A percentile compares a stretch with the other conserved stretches of the same genome.
Evolutionary conservation across 148 eudicot genomes (phyloP).

Genomic region (Amaranthus cruentus): DNA sequence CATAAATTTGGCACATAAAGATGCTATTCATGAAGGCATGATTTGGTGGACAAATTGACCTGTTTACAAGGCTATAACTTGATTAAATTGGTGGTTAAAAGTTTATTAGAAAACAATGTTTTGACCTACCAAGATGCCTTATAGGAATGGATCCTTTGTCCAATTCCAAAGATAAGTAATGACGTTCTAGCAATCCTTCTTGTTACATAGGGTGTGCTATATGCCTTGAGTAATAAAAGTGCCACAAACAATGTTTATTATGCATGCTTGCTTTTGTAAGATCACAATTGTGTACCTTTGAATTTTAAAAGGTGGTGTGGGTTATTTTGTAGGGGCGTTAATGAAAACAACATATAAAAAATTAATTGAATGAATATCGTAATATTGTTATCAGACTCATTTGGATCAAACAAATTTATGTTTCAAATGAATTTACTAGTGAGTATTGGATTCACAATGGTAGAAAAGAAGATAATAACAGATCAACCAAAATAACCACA

Average conservation of each 20-base stretch:
- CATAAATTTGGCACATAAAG: conserved; percentile 17
- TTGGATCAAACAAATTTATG: too few relatives aligned
- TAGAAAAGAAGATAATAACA: too few relatives aligned
- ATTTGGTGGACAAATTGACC: neutral
- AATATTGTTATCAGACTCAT: too few relatives aligned
- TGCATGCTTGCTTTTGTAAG: neutral
- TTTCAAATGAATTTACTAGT: too few relatives aligned
- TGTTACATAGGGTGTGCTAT: neutral
- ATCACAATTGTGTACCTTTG: neutral
- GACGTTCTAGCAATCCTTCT: neutral
- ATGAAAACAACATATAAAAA: neutral
- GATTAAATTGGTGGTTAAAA: neutral
- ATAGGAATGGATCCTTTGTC: neutral
- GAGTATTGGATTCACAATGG: too few relatives aligned
- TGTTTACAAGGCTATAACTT: neutral
- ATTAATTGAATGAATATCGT: too few relatives aligned
- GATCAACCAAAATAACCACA: too few relatives aligned
- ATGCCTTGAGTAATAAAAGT: neutral
- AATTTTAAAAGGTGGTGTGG: neutral
- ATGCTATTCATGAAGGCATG: neutral
- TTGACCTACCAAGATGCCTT: neutral
- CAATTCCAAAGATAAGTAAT: neutral
- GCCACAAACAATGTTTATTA: neutral
- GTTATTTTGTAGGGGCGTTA: neutral
- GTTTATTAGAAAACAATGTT: neutral